Conservation (phyloP, 768 basidiomycete genomes). For the Chiua virens region DNA sequence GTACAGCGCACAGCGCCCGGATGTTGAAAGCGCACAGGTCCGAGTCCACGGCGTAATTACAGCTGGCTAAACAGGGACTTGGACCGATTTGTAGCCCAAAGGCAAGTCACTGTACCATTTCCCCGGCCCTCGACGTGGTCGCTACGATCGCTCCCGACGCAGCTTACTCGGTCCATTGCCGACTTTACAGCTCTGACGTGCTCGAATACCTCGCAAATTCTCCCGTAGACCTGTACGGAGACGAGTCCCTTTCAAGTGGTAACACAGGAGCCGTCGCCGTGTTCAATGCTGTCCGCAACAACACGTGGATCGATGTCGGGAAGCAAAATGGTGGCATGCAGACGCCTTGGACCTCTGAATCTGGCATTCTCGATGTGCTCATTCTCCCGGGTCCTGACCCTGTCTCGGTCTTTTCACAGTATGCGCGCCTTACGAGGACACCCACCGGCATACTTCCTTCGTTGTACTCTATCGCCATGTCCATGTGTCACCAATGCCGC, state of each 20-base stretch:
- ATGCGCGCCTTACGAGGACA: conserved; percentile 80
- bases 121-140: background rate
- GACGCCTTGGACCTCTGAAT: conserved; percentile 98
- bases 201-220: conserved; percentile 91
- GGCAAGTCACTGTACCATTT: conserved; percentile 47
- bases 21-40: conserved; percentile 39
- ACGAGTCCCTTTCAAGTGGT: conserved; percentile 92
- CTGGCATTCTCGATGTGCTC: conserved; percentile 93
- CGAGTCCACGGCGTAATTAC: no score
- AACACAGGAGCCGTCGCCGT: conserved; percentile 84
- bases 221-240: conserved; percentile 82
- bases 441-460: conserved; percentile 86
- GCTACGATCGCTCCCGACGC: conserved; percentile 77
- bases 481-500: conserved; percentile 95
- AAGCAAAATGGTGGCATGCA: conserved; percentile 58
- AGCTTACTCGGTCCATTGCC: conserved; percentile 85
- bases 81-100: conserved; percentile 95
- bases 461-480: conserved; percentile 87
- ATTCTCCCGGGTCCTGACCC: conserved; percentile 90
- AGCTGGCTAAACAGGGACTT: conserved; percentile 67
- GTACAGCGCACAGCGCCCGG: conserved; percentile 42
- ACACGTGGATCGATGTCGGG: conserved; percentile 93
- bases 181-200: conserved; percentile 93
- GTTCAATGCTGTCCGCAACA: conserved; percentile 86
- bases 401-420: conserved; percentile 80